phyloP scores from a whole-genome alignment of 2,329 filamentous ascomycete genomes.

The Monosporascus sp. region DNA sequence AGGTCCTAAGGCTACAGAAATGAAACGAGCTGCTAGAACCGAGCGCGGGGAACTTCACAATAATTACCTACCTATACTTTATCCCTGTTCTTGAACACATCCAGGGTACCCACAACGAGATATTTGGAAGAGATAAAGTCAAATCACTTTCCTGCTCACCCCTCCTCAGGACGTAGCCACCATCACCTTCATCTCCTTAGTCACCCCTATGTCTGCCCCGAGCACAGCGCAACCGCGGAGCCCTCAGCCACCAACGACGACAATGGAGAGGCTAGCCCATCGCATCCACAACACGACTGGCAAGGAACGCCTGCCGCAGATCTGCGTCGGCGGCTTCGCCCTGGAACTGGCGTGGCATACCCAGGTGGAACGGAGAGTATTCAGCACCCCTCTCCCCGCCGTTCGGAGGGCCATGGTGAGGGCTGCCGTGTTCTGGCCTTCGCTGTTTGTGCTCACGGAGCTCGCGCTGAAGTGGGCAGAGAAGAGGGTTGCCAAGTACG shows the following conservation, averaged over 20 bases:
- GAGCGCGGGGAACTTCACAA: no score
- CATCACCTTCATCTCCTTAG: neutral
- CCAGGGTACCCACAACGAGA: no score
- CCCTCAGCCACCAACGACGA: neutral
- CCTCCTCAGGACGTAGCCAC: neutral
- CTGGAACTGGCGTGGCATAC: slow-evolving; percentile 16
- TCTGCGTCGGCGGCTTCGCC: slow-evolving; percentile 13
- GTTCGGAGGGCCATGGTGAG: slow-evolving; percentile 10
- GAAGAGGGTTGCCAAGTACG: slow-evolving; percentile 8
- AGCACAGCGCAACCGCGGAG: neutral
- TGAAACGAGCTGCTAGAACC: no score
- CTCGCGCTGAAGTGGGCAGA: slow-evolving; percentile 18
- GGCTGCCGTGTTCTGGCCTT: slow-evolving; percentile 11
- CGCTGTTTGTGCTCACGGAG: slow-evolving; percentile 10
- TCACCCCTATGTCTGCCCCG: neutral
- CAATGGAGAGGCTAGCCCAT: neutral
- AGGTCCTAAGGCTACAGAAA: no score
- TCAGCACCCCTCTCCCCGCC: slow-evolving; percentile 11
- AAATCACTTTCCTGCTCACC: neutral
- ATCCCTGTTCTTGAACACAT: no score
- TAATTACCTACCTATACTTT: no score
- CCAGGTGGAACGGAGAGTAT: slow-evolving; percentile 10
- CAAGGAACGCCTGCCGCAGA: slow-evolving; percentile 13
- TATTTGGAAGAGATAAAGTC: no score
- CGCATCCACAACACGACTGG: slow-evolving; percentile 6